Percentiles rank a stretch among this genome's conserved stretches.
Evolutionary conservation across 805 yeast species (phyloP).

Genomic region (Yarrowia sp.): DNA sequence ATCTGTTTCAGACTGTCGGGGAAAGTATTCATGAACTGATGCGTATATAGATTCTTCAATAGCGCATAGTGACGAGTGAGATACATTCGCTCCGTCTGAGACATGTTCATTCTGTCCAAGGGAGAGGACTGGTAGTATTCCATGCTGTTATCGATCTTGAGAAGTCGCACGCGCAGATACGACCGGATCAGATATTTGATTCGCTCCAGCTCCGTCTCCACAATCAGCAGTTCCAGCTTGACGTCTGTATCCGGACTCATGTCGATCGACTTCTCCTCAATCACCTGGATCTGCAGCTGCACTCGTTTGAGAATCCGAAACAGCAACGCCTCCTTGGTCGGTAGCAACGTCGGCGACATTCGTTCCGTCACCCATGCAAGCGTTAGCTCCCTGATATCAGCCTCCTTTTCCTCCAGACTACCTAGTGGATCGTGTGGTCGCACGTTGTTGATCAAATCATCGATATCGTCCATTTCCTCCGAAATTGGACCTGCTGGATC

Average conservation of each 20-base stretch:
- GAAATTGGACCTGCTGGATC: not conserved
- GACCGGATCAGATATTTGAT: slow-evolving; percentile 76
- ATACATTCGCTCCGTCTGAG: slow-evolving; percentile 60
- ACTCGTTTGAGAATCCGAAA: slow-evolving; percentile 56
- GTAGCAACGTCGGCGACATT: slow-evolving; percentile 80
- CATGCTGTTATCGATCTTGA: slow-evolving; percentile 65
- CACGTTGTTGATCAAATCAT: slow-evolving; percentile 31
- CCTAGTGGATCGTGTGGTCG: not conserved
- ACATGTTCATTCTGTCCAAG: slow-evolving; percentile 44
- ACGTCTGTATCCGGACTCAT: slow-evolving; percentile 53
- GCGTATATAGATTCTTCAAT: slow-evolving; percentile 60
- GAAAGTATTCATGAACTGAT: slow-evolving; percentile 60
- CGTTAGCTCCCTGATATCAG: slow-evolving; percentile 47
- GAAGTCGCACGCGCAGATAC: slow-evolving; percentile 71
- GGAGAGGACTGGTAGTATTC: slow-evolving; percentile 53
- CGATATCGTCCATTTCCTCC: slow-evolving; percentile 27
- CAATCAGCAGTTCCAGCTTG: slow-evolving; percentile 74
- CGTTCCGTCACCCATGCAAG: slow-evolving; percentile 81
- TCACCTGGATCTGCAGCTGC: slow-evolving; percentile 59
- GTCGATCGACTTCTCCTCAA: slow-evolving; percentile 76
- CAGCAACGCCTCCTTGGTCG: slow-evolving; percentile 62
- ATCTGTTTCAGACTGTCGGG: slow-evolving; percentile 68
- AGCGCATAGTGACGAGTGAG: slow-evolving; percentile 66
- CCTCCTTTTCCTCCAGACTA: slow-evolving; percentile 25
- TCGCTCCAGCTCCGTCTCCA: slow-evolving; percentile 89